Conservation (phyloP, 208 protist species). For the Entamoeba dispar region DNA sequence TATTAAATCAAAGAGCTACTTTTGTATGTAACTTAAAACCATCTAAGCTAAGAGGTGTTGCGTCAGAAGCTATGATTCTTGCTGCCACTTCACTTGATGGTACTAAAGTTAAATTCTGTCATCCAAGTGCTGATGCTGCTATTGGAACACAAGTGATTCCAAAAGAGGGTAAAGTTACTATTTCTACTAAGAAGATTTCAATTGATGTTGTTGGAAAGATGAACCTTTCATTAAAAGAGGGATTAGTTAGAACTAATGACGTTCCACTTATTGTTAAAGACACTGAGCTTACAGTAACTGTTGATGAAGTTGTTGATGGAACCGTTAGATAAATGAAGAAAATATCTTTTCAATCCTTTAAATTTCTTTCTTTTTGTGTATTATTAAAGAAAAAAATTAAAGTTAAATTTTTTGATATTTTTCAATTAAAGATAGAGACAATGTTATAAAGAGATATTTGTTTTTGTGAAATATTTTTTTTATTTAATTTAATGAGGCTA, state of each 20-base stretch:
- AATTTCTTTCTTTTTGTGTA: no score
- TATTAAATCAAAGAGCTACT: background rate
- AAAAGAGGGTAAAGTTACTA: background rate
- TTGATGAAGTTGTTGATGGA: background rate
- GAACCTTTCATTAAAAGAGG: background rate
- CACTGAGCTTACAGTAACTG: background rate
- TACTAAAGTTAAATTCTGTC: background rate
- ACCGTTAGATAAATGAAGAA: background rate
- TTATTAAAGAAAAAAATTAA: no score
- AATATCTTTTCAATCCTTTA: no score
- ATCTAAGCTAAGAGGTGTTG: background rate
- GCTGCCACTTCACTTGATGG: background rate
- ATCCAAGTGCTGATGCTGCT: background rate
- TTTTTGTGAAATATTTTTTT: no score
- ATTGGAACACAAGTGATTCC: background rate
- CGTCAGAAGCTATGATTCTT: constrained; percentile 1
- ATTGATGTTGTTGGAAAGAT: background rate
- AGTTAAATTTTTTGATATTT: no score
- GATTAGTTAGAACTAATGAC: background rate
- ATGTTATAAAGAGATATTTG: no score
- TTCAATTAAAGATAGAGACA: no score
- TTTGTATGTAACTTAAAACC: background rate
- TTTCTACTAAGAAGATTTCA: background rate
- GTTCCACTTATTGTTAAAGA: background rate
- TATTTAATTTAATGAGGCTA: no score